Conservation (phyloP, 1,284 basidiomycete species). For the Boletellus sp. region DNA sequence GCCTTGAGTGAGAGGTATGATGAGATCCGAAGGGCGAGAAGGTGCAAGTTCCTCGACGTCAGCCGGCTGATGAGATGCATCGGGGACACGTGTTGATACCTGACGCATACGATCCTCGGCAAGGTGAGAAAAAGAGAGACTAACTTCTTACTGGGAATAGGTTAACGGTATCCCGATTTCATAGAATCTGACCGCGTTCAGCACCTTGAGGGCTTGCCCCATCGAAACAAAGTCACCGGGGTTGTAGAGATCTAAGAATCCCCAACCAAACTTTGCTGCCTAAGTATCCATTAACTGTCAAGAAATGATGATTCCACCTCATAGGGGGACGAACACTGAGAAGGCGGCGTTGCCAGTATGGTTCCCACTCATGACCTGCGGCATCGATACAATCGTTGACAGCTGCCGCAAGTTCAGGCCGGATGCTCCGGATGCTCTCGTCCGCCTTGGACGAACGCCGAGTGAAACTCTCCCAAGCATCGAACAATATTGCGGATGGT, state of each 20-base stretch:
- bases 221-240: slow-evolving; percentile 88
- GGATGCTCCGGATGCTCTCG: slow-evolving; percentile 87
- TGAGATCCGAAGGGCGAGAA: slow-evolving; percentile 90
- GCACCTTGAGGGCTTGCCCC: slow-evolving; percentile 90
- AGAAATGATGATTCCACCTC: background rate
- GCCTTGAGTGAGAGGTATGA: slow-evolving; percentile 80
- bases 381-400: slow-evolving; percentile 94
- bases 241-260: slow-evolving; percentile 91
- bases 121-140: background rate
- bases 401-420: slow-evolving; percentile 80
- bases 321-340: slow-evolving; percentile 56
- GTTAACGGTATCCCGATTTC: slow-evolving; percentile 94
- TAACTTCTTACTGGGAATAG: slow-evolving; percentile 70
- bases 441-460: slow-evolving; percentile 86
- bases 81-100: slow-evolving; percentile 76
- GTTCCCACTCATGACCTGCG: slow-evolving; percentile 89
- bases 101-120: slow-evolving; percentile 30
- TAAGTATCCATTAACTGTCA: slow-evolving; percentile 30
- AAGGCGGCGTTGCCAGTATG: slow-evolving; percentile 82
- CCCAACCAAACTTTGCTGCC: slow-evolving; percentile 94
- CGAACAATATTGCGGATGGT: slow-evolving; percentile 87
- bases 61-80: slow-evolving; percentile 79
- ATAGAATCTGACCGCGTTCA: slow-evolving; percentile 89
- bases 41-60: slow-evolving; percentile 84
- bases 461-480: slow-evolving; percentile 88